Evolutionary conservation across 495 filamentous ascomycete genomes (phyloP), one percentile per base, ranked within the genome.

Genomic region (Pseudevernia furfuracea): DNA sequence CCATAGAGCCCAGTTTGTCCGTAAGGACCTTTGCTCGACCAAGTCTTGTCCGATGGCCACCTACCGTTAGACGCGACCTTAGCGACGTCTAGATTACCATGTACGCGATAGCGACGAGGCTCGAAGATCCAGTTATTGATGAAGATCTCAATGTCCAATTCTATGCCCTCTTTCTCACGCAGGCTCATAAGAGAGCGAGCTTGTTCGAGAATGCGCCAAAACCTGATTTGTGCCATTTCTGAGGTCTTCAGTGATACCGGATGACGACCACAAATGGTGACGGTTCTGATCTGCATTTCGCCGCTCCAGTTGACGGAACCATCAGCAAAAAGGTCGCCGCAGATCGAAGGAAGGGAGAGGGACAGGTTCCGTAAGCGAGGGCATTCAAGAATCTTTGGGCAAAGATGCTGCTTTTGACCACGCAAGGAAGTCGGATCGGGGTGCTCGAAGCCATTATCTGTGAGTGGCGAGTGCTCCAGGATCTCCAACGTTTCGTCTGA

Each of bases 1-100:
- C 78, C 80, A 57, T 82, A 82, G 28, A 80, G 69, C 1, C 81
- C 81, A 10, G 78, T 81, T 52, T 72, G 71, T n/a, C 81, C 81
- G 59, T 82, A 83, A 1, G 81, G 81, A 0, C 81, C 81, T 64
- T 82, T 82, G 17, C 74, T 74, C 39, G 73, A 77, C 1, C 67
- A 56, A 39, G 64, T 61, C 67, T 70, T 63, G 19, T 71, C 60
- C 12, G 67, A 53, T 10, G 73, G 75, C 80, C 81, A 83, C 28
- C 62, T 30, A 11, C 73, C 78, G 23, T 68, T 70, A 3, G 76
- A 78, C 6, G 63, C 57, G 36, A 78, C 61, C 59, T 78, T 72
- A 21, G 75, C 72, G 2, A 76, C 64, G 17, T 73, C 66, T 60
- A 82, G 78, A 55, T 81, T 74, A 19, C 80, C 81, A 48, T 83